Percentiles rank a stretch among this genome's conserved stretches.
These are phyloP conservation scores for Rhododendron ferrugineum DNA, from an alignment of 148 eudicot genomes.

Conservation along the genomic window DNA sequence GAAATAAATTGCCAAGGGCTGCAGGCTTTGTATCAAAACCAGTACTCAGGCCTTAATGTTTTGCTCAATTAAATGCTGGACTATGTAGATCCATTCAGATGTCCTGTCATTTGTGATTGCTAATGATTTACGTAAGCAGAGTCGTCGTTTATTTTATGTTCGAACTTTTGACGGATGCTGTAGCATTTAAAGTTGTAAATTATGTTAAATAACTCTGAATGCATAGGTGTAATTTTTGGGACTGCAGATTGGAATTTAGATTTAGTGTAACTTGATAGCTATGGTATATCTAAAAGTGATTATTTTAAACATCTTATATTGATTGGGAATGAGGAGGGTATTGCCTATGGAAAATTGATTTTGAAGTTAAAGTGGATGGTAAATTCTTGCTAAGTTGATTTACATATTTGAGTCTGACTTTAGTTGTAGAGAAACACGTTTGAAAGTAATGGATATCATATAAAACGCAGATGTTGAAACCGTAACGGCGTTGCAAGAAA, in stretches of 20 bases:
- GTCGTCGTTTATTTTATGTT: not conserved
- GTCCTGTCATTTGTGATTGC: not conserved
- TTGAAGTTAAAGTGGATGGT: not conserved
- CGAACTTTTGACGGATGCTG: not conserved
- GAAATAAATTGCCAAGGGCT: not conserved
- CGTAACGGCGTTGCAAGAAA: not conserved
- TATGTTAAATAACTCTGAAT: not conserved
- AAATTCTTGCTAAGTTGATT: not conserved
- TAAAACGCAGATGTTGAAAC: not conserved
- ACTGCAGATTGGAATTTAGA: not conserved
- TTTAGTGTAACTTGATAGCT: not conserved
- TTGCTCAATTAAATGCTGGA: not conserved
- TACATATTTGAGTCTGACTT: not conserved
- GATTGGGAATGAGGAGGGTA: not conserved
- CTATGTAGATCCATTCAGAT: not conserved
- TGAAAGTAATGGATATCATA: not conserved
- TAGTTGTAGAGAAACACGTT: not conserved
- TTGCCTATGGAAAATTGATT: not conserved
- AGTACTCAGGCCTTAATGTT: not conserved
- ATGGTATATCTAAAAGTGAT: not conserved
- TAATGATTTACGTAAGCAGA: not conserved
- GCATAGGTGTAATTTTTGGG: not conserved
- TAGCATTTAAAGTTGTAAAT: not conserved
- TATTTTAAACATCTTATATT: too few relatives aligned
- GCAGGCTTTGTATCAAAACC: not conserved